Base-by-base conservation (phyloP, 768 basidiomycete genomes). In the Lactifluus volemus region DNA sequence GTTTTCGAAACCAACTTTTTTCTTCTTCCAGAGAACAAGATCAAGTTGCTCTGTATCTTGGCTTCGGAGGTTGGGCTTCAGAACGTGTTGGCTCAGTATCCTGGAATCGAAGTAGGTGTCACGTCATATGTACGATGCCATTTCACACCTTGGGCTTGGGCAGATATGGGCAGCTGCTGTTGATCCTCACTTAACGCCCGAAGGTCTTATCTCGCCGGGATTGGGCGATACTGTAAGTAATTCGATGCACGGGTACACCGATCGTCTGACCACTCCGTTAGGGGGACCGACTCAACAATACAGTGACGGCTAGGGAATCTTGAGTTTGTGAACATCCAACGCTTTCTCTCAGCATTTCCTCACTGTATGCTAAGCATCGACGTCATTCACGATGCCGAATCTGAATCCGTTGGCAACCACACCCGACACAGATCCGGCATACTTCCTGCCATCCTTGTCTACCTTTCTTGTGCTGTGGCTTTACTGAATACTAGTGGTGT, bases 111-210 rank as follows among this genome's bases (percentile, higher is more conserved):
- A 79, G 92, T 88, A 62, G 41, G 72, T 65, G 52, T 53, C 51
- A 41, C 65, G 17, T 56, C 17, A 15, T 6, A 49, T 53, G n/a
- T 7, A 54, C 14, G 0, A 19, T 21, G 63, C 5, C n/a, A n/a
- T 29, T 47, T 51, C 51, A 55, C 56, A 42, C 34, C 45, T 21
- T 6, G 45, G 19, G 21, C 45, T n/a, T 6, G 45, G 19, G 25
- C 63, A 95, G 93, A 86, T 96, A 45, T 96, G 89, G 88, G 85
- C 84, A 44, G 91, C 89, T 19, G 89, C 84, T 1, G 81, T 95
- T 11, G 94, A 97, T 69, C 73, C 84, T 6, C 70, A 77, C 0
- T 71, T 98, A 63, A 94, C 90, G 0, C 48, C 64, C 0, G 80
- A 89, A 17, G 96, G 95, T 7, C 77, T 92, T 64, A 88, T 98